These are phyloP conservation scores for Colletotrichum salicis DNA, from an alignment of 2,329 filamentous ascomycete genomes.

Conservation along the genomic window DNA sequence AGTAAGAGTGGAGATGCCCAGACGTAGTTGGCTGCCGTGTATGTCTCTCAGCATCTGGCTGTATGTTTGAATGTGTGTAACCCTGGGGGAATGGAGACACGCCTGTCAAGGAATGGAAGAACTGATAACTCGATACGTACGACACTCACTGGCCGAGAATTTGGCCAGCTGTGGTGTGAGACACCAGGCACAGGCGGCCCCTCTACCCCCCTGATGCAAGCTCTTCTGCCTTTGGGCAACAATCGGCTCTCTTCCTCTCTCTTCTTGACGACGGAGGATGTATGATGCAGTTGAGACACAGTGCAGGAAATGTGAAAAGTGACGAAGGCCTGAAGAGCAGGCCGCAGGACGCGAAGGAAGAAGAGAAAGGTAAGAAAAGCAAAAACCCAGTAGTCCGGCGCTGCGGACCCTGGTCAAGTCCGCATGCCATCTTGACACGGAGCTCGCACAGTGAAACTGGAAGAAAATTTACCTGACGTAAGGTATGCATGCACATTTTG, in stretches of 20 bases:
- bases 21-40: slow-evolving; percentile 18
- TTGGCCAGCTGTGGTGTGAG: slow-evolving; percentile 31
- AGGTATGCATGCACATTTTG: slow-evolving; percentile 27
- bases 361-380: slow-evolving; percentile 14
- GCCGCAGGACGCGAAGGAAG: neutral
- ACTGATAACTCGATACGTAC: slow-evolving; percentile 30
- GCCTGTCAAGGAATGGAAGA: slow-evolving; percentile 29
- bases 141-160: slow-evolving; percentile 18
- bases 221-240: slow-evolving; percentile 1
- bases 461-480: slow-evolving; percentile 25
- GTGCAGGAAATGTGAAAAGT: slow-evolving; percentile 21
- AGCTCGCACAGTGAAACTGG: slow-evolving; percentile 6
- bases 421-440: neutral
- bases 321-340: slow-evolving; percentile 22
- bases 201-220: slow-evolving; percentile 7
- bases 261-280: neutral
- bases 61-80: slow-evolving; percentile 30
- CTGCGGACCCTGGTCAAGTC: slow-evolving; percentile 15
- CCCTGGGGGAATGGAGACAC: slow-evolving; percentile 29
- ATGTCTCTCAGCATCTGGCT: slow-evolving; percentile 8
- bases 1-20: slow-evolving; percentile 2
- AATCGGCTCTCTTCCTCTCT: slow-evolving; percentile 19
- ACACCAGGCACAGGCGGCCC: slow-evolving; percentile 26
- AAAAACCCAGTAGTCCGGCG: slow-evolving; percentile 9
- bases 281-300: slow-evolving; percentile 26